Base-by-base conservation (phyloP, 2,329 filamentous ascomycete genomes). In the Beauveria rudraprayagi region DNA sequence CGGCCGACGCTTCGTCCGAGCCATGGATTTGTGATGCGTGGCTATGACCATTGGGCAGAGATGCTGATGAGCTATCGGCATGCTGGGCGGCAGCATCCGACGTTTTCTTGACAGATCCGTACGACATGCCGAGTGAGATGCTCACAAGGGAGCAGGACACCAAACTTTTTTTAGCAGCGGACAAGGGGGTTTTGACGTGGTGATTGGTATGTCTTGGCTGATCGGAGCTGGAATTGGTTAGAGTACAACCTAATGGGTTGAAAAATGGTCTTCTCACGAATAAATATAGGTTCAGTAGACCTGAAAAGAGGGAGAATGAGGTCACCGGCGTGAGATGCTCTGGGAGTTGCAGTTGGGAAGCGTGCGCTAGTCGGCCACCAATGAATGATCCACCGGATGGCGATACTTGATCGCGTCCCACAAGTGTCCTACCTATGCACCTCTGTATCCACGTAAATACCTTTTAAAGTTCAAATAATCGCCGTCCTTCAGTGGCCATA, bases 31-130 rank as follows among this genome's bases (percentile, higher is more conserved):
- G 34, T 10, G 34, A 37, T 16, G 24, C 11, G 46, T 26, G 6
- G 30, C 40, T 26, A 26, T 40, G 28, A 5, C 41, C 58, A 17
- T 48, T 30, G 8, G 22, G 2, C 28, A 10, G 17, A 4, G 50
- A 37, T 37, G 11, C 2, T 8, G 50, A 6, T 22, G 58, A 28
- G 8, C 5, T 22, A 10, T 3, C 24, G 6, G n/a, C 11, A 2
- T 17, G 41, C 28, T 48, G 50, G 10, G 50, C 19, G 17, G 9
- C 54, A 19, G 24, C 41, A 11, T 14, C 51, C 16, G 50, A 16
- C 28, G 43, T 3, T 28, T 41, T 46, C 41, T 60, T 54, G 50
- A 60, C 51, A 9, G 58, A 16, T n/a, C 58, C 58, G 58, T 60
- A 60, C 7, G 50, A 19, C 58, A 60, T 60, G 41, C 5, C 8